Percentiles rank a stretch among this genome's conserved stretches.
Evolutionary conservation across 1,284 basidiomycete genomes (phyloP).

Genomic region (Hemileia vastatrix): DNA sequence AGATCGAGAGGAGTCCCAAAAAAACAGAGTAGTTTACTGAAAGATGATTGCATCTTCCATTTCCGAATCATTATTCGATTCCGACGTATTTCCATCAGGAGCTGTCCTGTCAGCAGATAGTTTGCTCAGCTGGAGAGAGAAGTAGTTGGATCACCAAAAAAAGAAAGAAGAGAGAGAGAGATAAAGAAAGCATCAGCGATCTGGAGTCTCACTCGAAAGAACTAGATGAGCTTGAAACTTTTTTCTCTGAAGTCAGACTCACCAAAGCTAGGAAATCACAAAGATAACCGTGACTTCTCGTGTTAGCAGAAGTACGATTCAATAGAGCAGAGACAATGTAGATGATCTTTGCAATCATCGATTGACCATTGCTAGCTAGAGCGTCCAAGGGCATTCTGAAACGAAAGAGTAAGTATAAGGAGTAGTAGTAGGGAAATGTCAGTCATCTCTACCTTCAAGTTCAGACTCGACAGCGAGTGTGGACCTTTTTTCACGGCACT

Average conservation of each 20-base stretch:
- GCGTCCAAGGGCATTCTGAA: conserved; percentile 27
- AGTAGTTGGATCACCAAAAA: too few relatives aligned
- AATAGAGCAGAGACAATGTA: conserved; percentile 25
- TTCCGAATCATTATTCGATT: too few relatives aligned
- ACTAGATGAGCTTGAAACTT: too few relatives aligned
- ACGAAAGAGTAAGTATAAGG: not conserved
- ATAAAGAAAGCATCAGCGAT: too few relatives aligned
- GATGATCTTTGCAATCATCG: conserved; percentile 29
- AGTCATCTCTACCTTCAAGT: not conserved
- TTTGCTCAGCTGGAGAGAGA: too few relatives aligned
- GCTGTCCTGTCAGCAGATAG: too few relatives aligned
- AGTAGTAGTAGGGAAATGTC: not conserved
- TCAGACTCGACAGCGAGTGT: not conserved
- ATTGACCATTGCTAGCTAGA: conserved; percentile 31
- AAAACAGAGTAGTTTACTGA: too few relatives aligned
- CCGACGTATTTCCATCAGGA: too few relatives aligned
- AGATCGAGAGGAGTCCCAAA: too few relatives aligned
- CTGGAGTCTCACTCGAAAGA: too few relatives aligned
- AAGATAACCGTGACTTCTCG: not conserved
- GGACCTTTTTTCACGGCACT: not conserved
- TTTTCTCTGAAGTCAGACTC: not conserved
- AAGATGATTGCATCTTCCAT: too few relatives aligned
- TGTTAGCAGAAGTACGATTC: not conserved
- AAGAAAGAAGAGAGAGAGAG: too few relatives aligned
- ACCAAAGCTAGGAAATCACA: not conserved